Evolutionary conservation across 1,284 basidiomycete genomes (phyloP).

Genomic region (Leccinum solheimii): DNA sequence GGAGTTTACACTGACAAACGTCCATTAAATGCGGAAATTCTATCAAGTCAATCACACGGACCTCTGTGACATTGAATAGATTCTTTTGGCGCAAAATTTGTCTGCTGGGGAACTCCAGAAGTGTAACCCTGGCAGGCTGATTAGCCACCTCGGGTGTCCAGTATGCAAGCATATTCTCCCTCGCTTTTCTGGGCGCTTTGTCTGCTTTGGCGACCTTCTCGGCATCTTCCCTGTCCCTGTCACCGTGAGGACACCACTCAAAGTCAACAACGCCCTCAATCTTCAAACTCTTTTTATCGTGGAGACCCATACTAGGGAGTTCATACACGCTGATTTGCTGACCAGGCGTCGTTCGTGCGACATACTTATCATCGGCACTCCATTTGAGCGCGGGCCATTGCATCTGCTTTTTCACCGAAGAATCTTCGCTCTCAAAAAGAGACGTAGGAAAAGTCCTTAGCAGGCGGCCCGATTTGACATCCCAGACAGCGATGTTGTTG

Average conservation of each 20-base stretch:
- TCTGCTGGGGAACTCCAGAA: constrained; percentile 88
- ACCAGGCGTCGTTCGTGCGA: constrained; percentile 86
- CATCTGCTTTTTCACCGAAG: constrained; percentile 74
- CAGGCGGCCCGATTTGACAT: constrained; percentile 90
- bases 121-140: constrained; percentile 95
- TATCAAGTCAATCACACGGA: constrained; percentile 39
- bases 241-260: constrained; percentile 96
- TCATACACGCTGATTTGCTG: constrained; percentile 97
- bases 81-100: constrained; percentile 92
- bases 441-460: constrained; percentile 90
- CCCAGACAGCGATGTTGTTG: constrained; percentile 97
- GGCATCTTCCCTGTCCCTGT: constrained; percentile 80
- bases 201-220: constrained; percentile 53
- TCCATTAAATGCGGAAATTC: constrained; percentile 2
- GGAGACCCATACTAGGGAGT: constrained; percentile 89
- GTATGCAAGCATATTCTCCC: constrained; percentile 94
- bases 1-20: constrained; percentile 82
- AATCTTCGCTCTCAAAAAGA: constrained; percentile 55
- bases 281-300: constrained; percentile 98
- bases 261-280: constrained; percentile 98
- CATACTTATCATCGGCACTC: constrained; percentile 94
- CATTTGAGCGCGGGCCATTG: constrained; percentile 97
- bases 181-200: constrained; percentile 61
- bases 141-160: constrained; percentile 98
- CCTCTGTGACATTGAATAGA: constrained; percentile 97